phyloP scores from a whole-genome alignment of 1,284 basidiomycete genomes.

The Farysia itapuensis region DNA sequence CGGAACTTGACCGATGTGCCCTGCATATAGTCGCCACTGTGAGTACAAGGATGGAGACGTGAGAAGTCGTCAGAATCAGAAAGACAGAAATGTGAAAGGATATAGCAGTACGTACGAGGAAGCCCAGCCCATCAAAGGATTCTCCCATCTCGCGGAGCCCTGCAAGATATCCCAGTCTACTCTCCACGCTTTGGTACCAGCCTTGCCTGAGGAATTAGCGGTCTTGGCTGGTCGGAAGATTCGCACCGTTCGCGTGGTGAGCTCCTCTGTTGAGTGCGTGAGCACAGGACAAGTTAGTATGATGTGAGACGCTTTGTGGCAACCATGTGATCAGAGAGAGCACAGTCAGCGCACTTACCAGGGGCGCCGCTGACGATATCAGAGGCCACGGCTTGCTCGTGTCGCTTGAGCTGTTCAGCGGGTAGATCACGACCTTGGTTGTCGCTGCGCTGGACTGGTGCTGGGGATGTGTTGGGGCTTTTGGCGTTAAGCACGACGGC shows the following conservation, averaged over 20 bases:
- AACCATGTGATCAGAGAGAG: neutral
- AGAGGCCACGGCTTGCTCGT: slow-evolving; percentile 32
- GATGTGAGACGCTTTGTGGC: neutral
- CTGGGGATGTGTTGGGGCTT: slow-evolving; percentile 24
- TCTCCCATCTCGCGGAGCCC: slow-evolving; percentile 92
- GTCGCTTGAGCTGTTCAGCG: slow-evolving; percentile 42
- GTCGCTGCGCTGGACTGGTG: slow-evolving; percentile 18
- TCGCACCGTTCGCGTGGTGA: slow-evolving; percentile 82
- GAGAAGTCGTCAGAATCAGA: neutral
- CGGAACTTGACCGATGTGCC: slow-evolving; percentile 83
- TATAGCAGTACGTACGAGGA: slow-evolving; percentile 35
- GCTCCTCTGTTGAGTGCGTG: slow-evolving; percentile 67
- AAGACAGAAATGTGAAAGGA: neutral
- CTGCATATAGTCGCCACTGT: slow-evolving; percentile 95
- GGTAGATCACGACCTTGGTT: slow-evolving; percentile 35
- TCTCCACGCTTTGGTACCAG: slow-evolving; percentile 84
- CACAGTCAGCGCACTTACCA: slow-evolving; percentile 18
- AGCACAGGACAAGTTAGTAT: neutral
- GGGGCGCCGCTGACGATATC: slow-evolving; percentile 49
- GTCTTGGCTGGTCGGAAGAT: slow-evolving; percentile 92
- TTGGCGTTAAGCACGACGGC: slow-evolving; percentile 18
- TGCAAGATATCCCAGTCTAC: slow-evolving; percentile 91
- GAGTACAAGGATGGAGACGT: neutral
- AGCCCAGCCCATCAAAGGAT: slow-evolving; percentile 97
- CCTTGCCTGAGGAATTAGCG: slow-evolving; percentile 88